Conservation (phyloP, 2,329 filamentous ascomycete genomes). For the Penicillium sp. region DNA sequence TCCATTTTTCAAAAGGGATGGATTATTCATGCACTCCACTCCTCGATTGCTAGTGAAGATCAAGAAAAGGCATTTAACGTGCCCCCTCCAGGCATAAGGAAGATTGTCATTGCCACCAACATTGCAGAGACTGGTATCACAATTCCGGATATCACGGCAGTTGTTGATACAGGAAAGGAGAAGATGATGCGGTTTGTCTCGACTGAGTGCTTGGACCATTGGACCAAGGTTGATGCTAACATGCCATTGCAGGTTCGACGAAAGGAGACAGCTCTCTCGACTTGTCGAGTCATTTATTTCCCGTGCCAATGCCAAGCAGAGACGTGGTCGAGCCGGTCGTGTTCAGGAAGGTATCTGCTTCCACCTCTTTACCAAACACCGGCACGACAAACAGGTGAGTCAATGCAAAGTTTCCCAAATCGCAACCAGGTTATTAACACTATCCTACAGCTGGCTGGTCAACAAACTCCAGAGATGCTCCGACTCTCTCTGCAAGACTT, state of each 20-base stretch:
- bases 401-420: neutral
- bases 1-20: constrained; percentile 73
- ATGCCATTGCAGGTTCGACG: constrained; percentile 68
- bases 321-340: constrained; percentile 88
- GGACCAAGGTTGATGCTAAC: constrained; percentile 7
- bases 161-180: constrained; percentile 95
- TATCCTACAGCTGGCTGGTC: constrained; percentile 68
- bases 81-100: constrained; percentile 76
- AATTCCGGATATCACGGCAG: constrained; percentile 95
- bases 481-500: constrained; percentile 91
- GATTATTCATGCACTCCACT: constrained; percentile 88
- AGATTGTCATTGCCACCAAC: constrained; percentile 95
- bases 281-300: constrained; percentile 95
- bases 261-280: constrained; percentile 83
- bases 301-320: constrained; percentile 90
- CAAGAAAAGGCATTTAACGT: constrained; percentile 90
- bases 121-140: constrained; percentile 99
- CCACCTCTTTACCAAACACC: constrained; percentile 87
- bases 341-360: constrained; percentile 95
- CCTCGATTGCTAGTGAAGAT: constrained; percentile 91
- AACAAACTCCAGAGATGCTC: constrained; percentile 96
- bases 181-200: constrained; percentile 71
- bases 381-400: constrained; percentile 69
- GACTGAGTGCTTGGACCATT: constrained; percentile 4
- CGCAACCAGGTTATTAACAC: constrained; percentile 13